Base-by-base conservation (phyloP, 169 alveolate species). In the Plasmodium falciparum region DNA sequence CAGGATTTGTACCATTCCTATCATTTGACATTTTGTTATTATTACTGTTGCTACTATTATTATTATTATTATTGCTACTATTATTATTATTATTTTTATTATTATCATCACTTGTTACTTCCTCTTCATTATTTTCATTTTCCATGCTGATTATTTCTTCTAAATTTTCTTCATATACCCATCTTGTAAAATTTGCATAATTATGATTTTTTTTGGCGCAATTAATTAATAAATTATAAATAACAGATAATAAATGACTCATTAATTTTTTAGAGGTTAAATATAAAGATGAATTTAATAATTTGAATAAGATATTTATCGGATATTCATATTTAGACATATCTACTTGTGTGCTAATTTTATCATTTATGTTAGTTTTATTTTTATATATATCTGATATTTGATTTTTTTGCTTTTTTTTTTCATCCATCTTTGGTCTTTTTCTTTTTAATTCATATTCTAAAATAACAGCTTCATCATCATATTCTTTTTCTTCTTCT, bases 251-350 rank as follows among this genome's bases (percentile, higher is more conserved):
- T 20, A 93, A 88, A 56, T 93, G 96, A 62, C 91, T 88, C 95
- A 93, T 93, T 62, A 90, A 73, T 73, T 93, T 93, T 73, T 91
- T 89, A 11, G 95, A 90, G n/a, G 96, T 92, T 73, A 92, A 94
- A 78, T 92, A 93, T 71, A 93, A 26, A 20, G 88, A 89, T 12
- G 96, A 92, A 17, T 94, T 92, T 22, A 93, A 80, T 15, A 94
- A 89, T 70, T 86, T 89, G 63, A 93, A 93, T 47, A 93, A 71
- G 58, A 93, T 89, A 13, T 83, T 92, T 15, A 93, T 93, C 45
- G 96, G 96, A 54, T 93, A 88, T 26, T 73, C 73, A 29, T 74
- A 66, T 15, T 24, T 67, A 9, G 63, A 24, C 56, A 15, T 59
- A 20, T 71, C 74, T 11, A 49, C 45, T 11, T 67, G 39, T 39